Evolutionary conservation across 73 alveolate genomes (phyloP), one percentile per base, ranked within the genome.

Genomic region (Paramecium sexaurelia): DNA sequence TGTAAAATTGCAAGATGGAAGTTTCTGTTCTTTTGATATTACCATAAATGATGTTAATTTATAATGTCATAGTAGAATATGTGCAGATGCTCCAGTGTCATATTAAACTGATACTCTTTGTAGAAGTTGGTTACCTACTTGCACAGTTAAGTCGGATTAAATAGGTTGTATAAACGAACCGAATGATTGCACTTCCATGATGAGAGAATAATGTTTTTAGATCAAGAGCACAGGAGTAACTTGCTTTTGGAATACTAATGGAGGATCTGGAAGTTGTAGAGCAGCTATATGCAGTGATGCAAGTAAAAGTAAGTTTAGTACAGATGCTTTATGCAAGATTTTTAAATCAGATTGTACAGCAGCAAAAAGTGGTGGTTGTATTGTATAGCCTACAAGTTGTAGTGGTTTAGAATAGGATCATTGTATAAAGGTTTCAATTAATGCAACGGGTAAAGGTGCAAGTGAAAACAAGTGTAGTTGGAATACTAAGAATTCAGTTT

Each of bases 231-330:
- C 29, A 17, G 67, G 67, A n/a, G n/a, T 17, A 3, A n/a, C 22
- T 13, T 32, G 55, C 15, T 73, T 37, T 35, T 73, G 55, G 57
- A 27, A 35, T 37, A 15, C 39, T 0, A 10, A 5, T 73, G 55
- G 36, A 20, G 22, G 22, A 13, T 8, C 27, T 32, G 66, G 36
- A 1, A 73, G 20, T 73, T 73, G 83, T n/a, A 66, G 83, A 32
- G 47, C 7, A 35, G 87, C 87, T 1, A 3, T 7, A 29, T 73
- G 87, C 57, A 35, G 67, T n/a, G 57, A 73, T 73, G 87, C 87
- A 3, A 29, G 33, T n/a, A 27, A 20, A 17, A 20, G 19, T 7
- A n/a, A 51, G 1, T 37, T 73, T 17, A 73, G n/a, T 29, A 35
- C 67, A 2, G 45, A 35, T 17, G 39, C 26, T 35, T 27, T 0